phyloP scores from a whole-genome alignment of 345 rosid genomes.

The Punica granatum region DNA sequence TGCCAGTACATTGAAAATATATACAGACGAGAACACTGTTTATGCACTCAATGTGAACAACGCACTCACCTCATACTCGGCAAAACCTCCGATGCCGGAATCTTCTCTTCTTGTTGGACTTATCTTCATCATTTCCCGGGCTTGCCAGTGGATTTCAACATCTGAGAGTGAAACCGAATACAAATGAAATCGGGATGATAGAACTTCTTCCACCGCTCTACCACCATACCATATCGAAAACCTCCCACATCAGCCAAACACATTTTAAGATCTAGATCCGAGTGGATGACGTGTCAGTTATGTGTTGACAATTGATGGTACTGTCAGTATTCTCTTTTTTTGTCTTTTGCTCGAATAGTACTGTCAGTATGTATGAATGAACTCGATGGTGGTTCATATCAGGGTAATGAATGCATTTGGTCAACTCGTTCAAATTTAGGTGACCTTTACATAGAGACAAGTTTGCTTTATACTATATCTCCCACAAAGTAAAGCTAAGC shows the following conservation, averaged over 20 bases:
- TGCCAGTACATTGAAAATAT: too few species aligned
- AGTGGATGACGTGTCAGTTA: too few species aligned
- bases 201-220: background rate
- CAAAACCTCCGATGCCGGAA: slow-evolving; percentile 50
- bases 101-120: slow-evolving; percentile 44
- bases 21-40: background rate
- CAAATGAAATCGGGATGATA: background rate
- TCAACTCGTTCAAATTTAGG: background rate
- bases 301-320: too few species aligned
- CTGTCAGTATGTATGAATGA: background rate
- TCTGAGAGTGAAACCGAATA: slow-evolving; percentile 29
- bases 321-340: too few species aligned
- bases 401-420: background rate
- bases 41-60: background rate
- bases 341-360: too few species aligned
- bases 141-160: slow-evolving; percentile 57
- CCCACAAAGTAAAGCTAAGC: background rate
- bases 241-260: too few species aligned
- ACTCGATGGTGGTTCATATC: background rate
- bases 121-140: slow-evolving; percentile 34
- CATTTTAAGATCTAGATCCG: too few species aligned
- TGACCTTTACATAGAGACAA: background rate
- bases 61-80: slow-evolving; percentile 55
- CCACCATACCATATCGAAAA: background rate
- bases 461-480: background rate